phyloP scores from a whole-genome alignment of 345 rosid genomes.

The Sonneratia alba region DNA sequence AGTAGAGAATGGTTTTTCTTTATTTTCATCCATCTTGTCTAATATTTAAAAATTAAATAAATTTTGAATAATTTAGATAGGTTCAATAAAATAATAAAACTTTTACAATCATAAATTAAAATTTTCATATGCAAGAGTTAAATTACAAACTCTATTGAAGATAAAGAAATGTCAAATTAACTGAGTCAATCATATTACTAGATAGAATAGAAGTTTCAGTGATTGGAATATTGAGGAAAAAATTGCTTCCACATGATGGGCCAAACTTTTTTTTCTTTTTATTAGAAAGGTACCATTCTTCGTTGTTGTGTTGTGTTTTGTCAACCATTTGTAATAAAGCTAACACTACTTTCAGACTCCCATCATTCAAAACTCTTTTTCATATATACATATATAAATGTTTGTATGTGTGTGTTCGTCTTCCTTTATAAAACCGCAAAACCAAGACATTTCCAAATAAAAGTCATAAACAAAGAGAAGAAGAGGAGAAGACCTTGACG shows the following conservation, averaged over 20 bases:
- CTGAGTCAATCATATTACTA: too few species aligned
- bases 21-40: too few species aligned
- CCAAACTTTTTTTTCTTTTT: constrained; percentile 17
- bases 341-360: constrained; percentile 17
- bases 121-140: too few species aligned
- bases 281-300: constrained; percentile 10
- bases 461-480: constrained; percentile 10
- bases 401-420: too few species aligned
- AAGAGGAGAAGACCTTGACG: constrained; percentile 9
- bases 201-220: not conserved
- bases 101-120: too few species aligned
- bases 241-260: constrained; percentile 39
- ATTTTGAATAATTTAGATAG: not conserved
- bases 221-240: not conserved
- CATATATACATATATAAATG: too few species aligned
- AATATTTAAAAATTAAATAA: too few species aligned
- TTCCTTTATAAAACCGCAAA: constrained; percentile 12
- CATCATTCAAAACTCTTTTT: constrained; percentile 25
- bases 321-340: constrained; percentile 38
- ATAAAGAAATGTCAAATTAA: too few species aligned
- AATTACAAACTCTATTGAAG: too few species aligned
- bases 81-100: too few species aligned
- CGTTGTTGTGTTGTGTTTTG: constrained; percentile 15
- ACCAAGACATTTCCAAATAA: constrained; percentile 3
- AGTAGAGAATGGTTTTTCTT: too few species aligned